phyloP scores from a whole-genome alignment of 345 rosid species.

The Brassica nigra region DNA sequence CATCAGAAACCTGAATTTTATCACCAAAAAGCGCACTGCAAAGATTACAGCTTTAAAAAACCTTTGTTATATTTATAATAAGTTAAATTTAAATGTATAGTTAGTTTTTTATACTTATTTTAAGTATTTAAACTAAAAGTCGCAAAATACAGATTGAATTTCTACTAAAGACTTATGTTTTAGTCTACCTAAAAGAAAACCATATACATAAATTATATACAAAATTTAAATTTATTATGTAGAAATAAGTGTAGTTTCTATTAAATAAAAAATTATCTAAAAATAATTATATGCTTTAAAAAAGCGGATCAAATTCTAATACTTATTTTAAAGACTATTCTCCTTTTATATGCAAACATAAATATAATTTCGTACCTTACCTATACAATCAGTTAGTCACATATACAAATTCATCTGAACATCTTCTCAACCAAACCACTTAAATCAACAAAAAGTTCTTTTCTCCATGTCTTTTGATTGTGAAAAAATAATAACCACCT shows the following conservation, averaged over 20 bases:
- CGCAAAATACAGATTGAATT: background rate
- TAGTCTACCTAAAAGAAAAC: background rate
- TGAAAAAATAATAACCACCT: background rate
- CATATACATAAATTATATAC: no score
- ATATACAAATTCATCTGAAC: no score
- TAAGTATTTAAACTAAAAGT: background rate
- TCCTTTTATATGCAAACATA: background rate
- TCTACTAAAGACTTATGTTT: background rate
- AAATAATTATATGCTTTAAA: no score
- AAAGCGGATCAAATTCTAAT: background rate
- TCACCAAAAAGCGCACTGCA: background rate
- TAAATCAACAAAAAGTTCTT: background rate
- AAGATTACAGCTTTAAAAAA: background rate
- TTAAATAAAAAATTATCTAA: no score
- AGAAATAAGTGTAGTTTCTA: background rate
- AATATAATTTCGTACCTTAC: background rate
- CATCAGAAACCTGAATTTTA: background rate
- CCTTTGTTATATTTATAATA: background rate
- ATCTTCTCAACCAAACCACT: background rate
- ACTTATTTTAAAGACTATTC: background rate
- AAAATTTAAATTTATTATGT: background rate
- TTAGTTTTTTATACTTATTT: no score
- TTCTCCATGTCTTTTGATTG: background rate
- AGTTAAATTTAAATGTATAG: no score
- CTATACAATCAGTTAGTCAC: background rate